Conservation (phyloP, 2,329 filamentous ascomycete species). For the Colletotrichum scovillei region DNA sequence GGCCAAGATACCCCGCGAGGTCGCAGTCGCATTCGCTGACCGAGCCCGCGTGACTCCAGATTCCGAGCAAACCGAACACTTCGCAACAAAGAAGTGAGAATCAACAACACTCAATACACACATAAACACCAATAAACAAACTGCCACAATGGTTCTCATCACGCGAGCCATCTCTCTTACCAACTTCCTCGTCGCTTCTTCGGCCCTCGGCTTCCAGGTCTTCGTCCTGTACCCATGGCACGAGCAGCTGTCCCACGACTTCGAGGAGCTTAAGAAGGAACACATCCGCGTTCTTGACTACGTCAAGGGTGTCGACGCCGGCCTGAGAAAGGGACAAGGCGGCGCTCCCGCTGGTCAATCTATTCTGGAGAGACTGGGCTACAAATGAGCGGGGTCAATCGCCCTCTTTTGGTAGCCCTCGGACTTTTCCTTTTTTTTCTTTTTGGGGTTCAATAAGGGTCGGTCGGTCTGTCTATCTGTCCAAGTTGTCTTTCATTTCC, state of each 20-base stretch:
- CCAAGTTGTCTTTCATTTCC: background rate
- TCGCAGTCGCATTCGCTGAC: background rate
- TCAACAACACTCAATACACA: background rate
- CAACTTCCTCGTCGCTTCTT: conserved; percentile 74
- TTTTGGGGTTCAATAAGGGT: background rate
- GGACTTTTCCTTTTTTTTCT: background rate
- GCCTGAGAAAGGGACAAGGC: conserved; percentile 29
- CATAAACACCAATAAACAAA: background rate
- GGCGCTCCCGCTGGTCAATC: conserved; percentile 33
- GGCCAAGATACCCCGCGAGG: conserved; percentile 24
- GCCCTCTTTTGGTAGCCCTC: background rate
- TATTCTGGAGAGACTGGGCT: conserved; percentile 35
- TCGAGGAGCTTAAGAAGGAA: conserved; percentile 68
- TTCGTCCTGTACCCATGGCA: conserved; percentile 80
- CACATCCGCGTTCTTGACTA: conserved; percentile 58
- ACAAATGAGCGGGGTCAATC: conserved; percentile 28
- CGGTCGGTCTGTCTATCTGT: conserved; percentile 5
- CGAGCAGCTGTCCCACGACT: conserved; percentile 71
- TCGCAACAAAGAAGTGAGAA: background rate
- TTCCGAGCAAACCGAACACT: background rate
- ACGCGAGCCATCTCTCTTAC: conserved; percentile 66
- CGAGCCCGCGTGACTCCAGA: background rate
- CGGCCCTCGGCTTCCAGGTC: conserved; percentile 74
- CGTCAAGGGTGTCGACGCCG: conserved; percentile 41
- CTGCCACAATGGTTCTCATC: conserved; percentile 44